Conservation (phyloP, 768 basidiomycete species). For the Boletales sp. region DNA sequence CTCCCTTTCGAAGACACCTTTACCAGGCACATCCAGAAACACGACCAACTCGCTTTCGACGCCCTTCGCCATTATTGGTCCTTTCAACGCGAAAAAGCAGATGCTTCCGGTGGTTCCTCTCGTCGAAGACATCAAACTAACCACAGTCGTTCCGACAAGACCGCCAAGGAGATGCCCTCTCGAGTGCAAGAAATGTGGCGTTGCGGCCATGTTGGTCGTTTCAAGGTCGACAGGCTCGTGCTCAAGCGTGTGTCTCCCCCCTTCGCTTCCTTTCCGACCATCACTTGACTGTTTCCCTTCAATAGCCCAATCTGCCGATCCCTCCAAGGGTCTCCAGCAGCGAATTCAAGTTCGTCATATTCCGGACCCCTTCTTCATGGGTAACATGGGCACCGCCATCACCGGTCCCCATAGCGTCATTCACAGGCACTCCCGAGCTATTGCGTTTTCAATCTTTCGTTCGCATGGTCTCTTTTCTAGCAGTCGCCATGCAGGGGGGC, state of each 20-base stretch:
- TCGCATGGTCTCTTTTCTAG: conserved; percentile 39
- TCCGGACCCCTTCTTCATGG: conserved; percentile 42
- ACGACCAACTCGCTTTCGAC: conserved; percentile 42
- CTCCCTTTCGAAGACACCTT: conserved; percentile 40
- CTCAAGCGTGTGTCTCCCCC: conserved; percentile 32
- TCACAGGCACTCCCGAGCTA: conserved; percentile 78
- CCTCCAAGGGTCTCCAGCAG: conserved; percentile 61
- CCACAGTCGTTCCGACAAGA: conserved; percentile 13
- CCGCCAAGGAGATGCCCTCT: conserved; percentile 17
- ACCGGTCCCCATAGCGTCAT: conserved; percentile 65
- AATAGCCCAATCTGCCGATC: conserved; percentile 40
- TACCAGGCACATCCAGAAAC: conserved; percentile 30
- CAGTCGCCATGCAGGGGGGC: conserved; percentile 9
- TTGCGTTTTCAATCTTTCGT: conserved; percentile 77
- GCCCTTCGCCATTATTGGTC: conserved; percentile 50
- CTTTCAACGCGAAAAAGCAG: conserved; percentile 52
- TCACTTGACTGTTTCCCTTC: conserved; percentile 8
- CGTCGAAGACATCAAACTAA: conserved; percentile 21
- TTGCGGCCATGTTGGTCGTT: conserved; percentile 59
- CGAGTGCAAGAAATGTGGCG: conserved; percentile 60
- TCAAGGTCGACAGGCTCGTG: conserved; percentile 51
- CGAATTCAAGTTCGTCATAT: conserved; percentile 61
- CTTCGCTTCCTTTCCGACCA: conserved; percentile 6
- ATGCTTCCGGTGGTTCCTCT: conserved; percentile 24
- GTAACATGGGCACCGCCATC: conserved; percentile 36